Evolutionary conservation across 75 land plant genomes (phyloP), one percentile per base, ranked within the genome.

Genomic region (Isoetes taiwanensis): DNA sequence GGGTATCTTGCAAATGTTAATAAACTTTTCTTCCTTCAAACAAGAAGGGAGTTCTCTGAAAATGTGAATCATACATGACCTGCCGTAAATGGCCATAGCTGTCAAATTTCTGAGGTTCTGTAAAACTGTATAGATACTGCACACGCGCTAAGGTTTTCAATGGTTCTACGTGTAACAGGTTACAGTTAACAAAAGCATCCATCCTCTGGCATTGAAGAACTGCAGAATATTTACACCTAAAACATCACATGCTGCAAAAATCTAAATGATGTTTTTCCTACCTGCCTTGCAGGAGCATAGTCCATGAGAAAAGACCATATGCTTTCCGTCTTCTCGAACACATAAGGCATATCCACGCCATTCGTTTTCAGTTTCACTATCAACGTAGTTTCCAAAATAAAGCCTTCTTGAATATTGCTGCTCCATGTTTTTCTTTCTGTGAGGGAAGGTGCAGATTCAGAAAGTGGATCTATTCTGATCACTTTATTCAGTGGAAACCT

Each of bases 371-470:
- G 57, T 31, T 50, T 70, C 38, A 69, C 76, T 57, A 70, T 38
- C 48, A 74, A 10, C 8, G 61, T 17, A 28, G 66, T 58, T 38
- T 70, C 74, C 43, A 74, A 34, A 32, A 64, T 29, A 53, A 74
- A 74, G 0, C 75, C 74, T 63, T 68, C 76, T 32, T 67, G 71
- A n/a, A n/a, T n/a, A n/a, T n/a, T n/a, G n/a, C n/a, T n/a, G n/a
- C n/a, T n/a, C n/a, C n/a, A n/a, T 24, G 30, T 46, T 33, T 56
- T 63, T 23, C 56, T 54, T 9, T 33, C 33, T 9, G 48, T 28
- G 28, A 70, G 56, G 11, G 63, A 50, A 34, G 48, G 20, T 12
- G 53, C 26, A 25, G 64, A 39, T 38, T 70, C 76, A 24, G 62
- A 23, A 6, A 61, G 31, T 29, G 52, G 41, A 31, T 74, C 77